Evolutionary conservation across 2,329 filamentous ascomycete genomes (phyloP).

Genomic region (Trichoderma atrobrunneum): DNA sequence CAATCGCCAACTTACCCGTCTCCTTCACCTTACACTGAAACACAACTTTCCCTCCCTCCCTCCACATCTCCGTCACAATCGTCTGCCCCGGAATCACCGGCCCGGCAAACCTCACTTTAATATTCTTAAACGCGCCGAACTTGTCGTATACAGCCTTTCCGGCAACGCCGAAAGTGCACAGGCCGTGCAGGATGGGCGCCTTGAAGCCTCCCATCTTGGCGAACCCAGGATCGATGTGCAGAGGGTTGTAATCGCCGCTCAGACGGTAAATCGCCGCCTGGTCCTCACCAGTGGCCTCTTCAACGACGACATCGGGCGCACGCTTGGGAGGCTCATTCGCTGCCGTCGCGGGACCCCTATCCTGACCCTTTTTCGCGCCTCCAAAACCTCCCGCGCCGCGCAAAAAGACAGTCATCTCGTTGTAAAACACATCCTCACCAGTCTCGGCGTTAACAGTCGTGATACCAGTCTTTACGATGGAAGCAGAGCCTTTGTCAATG

Average conservation of each 20-base stretch:
- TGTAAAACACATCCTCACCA: conserved; percentile 93
- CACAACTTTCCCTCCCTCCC: conserved; percentile 73
- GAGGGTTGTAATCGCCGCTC: conserved; percentile 91
- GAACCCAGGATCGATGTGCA: conserved; percentile 93
- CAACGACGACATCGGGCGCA: conserved; percentile 74
- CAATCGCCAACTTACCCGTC: conserved; percentile 86
- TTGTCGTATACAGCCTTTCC: conserved; percentile 84
- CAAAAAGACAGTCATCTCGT: conserved; percentile 90
- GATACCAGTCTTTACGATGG: conserved; percentile 74
- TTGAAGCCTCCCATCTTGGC: conserved; percentile 95
- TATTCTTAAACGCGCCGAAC: conserved; percentile 81
- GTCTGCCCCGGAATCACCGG: conserved; percentile 84
- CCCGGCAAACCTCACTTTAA: conserved; percentile 89
- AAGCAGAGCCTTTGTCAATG: conserved; percentile 90
- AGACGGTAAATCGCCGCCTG: conserved; percentile 92
- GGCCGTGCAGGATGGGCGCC: conserved; percentile 90
- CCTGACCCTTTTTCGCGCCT: conserved; percentile 70
- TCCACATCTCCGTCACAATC: conserved; percentile 93
- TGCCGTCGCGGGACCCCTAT: conserved; percentile 77
- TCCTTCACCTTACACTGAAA: conserved; percentile 91
- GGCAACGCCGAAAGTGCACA: conserved; percentile 89
- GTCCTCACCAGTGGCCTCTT: conserved; percentile 82
- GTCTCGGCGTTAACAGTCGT: conserved; percentile 82
- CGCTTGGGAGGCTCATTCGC: conserved; percentile 76
- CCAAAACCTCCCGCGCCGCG: conserved; percentile 88